Conservation (phyloP, 352 stramenopile species). For the Phytophthora cactorum region DNA sequence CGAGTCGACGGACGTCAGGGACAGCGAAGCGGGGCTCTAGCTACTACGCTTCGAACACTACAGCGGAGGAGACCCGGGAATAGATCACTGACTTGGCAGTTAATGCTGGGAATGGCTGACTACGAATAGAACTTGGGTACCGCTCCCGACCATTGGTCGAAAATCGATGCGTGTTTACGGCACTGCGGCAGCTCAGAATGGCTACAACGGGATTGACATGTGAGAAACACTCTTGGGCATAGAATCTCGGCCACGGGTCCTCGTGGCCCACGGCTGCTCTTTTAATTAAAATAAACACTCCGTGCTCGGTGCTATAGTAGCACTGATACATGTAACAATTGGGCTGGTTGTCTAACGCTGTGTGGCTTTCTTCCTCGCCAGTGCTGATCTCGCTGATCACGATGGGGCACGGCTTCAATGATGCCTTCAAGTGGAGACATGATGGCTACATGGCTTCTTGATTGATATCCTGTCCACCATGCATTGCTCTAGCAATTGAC, state of each 20-base stretch:
- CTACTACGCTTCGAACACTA: background rate
- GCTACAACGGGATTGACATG: background rate
- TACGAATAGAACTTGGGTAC: conserved; percentile 11
- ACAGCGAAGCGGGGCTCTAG: background rate
- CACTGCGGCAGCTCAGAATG: background rate
- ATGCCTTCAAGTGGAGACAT: conserved; percentile 7
- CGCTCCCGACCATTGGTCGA: conserved; percentile 7
- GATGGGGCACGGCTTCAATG: background rate
- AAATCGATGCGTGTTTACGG: conserved; percentile 8
- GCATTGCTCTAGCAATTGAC: background rate
- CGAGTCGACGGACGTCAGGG: background rate
- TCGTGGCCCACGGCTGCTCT: no score
- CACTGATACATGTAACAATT: background rate
- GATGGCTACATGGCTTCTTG: conserved; percentile 6
- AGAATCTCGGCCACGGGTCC: no score
- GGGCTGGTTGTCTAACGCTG: no score
- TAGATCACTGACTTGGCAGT: conserved; percentile 20
- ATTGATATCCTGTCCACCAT: conserved; percentile 6
- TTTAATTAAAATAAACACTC: no score
- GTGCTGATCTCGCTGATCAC: background rate
- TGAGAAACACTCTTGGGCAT: no score
- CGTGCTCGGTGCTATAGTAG: no score
- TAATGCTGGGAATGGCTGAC: conserved; percentile 11
- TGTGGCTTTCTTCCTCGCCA: background rate
- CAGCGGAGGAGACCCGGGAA: conserved; percentile 10